These are phyloP conservation scores for Lathyrus aphaca DNA, from an alignment of 306 rosid species.

Conservation along the genomic window DNA sequence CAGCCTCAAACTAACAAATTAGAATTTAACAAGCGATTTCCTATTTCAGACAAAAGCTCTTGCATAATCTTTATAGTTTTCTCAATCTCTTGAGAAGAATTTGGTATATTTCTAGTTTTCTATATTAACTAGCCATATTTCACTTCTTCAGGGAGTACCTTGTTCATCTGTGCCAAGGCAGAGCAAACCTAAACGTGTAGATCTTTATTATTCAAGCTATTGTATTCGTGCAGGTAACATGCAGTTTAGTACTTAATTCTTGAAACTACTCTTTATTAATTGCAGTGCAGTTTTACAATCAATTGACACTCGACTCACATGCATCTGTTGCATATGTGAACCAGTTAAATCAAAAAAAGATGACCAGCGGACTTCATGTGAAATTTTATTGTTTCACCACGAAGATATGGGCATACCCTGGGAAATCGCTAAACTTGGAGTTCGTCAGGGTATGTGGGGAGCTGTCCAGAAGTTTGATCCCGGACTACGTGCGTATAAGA, in stretches of 20 bases:
- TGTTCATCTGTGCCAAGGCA: slow-evolving; percentile 57
- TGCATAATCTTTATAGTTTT: slow-evolving; percentile 21
- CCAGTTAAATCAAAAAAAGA: slow-evolving; percentile 81
- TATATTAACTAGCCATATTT: slow-evolving; percentile 21
- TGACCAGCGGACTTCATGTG: slow-evolving; percentile 76
- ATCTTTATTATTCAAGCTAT: slow-evolving; percentile 65
- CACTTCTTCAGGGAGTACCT: slow-evolving; percentile 55
- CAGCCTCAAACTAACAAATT: slow-evolving; percentile 1
- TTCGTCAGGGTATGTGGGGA: slow-evolving; percentile 99
- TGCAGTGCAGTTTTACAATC: slow-evolving; percentile 22
- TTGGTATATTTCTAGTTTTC: slow-evolving; percentile 15
- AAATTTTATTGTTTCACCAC: slow-evolving; percentile 78
- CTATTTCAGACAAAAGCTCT: slow-evolving; percentile 1
- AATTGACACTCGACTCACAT: slow-evolving; percentile 38
- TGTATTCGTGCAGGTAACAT: slow-evolving; percentile 61
- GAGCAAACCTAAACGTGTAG: slow-evolving; percentile 60
- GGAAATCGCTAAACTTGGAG: slow-evolving; percentile 96
- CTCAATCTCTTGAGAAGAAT: not conserved
- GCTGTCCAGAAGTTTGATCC: slow-evolving; percentile 91
- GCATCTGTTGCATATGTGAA: slow-evolving; percentile 38
- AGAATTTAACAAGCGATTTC: slow-evolving; percentile 17
- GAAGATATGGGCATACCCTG: slow-evolving; percentile 99
- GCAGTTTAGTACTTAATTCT: slow-evolving; percentile 12
- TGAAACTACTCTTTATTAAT: slow-evolving; percentile 17
- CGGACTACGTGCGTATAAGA: slow-evolving; percentile 68